Percentiles rank a stretch among this genome's conserved stretches.
These are phyloP conservation scores for Endoconidiophora laricicola DNA, from an alignment of 2,329 filamentous ascomycete species.

Conservation along the genomic window DNA sequence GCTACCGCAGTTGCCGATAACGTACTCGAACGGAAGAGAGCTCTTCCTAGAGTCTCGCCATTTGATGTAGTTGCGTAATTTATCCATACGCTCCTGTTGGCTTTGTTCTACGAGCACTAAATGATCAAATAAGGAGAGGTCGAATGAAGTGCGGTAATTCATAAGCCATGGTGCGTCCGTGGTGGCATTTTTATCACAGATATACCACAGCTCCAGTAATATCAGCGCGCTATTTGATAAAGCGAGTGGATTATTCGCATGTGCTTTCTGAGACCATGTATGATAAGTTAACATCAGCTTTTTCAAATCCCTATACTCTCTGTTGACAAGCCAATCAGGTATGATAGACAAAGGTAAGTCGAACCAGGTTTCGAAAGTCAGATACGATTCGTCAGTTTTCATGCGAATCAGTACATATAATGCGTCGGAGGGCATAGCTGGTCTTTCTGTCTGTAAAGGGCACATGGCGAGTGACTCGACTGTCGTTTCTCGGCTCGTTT, in stretches of 20 bases:
- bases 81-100: conserved; percentile 29
- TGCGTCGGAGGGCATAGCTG: conserved; percentile 2
- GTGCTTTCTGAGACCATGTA: neutral
- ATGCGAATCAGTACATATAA: conserved; percentile 25
- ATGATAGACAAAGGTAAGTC: neutral
- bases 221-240: neutral
- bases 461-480: no score
- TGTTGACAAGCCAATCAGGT: neutral
- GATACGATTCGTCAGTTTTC: neutral
- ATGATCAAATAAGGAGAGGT: conserved; percentile 21
- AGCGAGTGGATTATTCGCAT: neutral
- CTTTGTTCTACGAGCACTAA: conserved; percentile 27
- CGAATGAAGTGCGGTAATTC: neutral
- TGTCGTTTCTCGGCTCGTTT: no score
- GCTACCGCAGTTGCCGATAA: neutral
- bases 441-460: no score
- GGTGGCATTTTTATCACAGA: neutral
- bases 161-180: neutral
- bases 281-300: neutral
- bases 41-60: neutral
- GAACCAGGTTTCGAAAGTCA: neutral
- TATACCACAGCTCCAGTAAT: neutral
- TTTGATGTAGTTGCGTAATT: conserved; percentile 28
- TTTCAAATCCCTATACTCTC: neutral
- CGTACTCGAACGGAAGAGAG: neutral